Percentiles rank a stretch among this genome's conserved stretches.
Conservation (phyloP, 768 basidiomycete species). For the Lyophyllum shimeji region DNA sequence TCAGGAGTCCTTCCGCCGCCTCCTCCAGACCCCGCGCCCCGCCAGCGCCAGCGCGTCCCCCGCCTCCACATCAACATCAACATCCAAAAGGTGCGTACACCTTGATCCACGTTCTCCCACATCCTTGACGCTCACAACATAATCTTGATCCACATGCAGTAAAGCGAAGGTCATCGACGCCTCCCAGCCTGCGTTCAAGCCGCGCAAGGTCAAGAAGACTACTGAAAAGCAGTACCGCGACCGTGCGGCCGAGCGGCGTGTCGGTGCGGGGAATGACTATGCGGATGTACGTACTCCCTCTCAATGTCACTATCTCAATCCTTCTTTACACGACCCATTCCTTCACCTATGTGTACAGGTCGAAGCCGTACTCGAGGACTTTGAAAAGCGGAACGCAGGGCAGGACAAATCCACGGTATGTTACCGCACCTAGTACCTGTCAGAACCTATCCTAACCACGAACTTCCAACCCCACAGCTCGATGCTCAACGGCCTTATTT, state of each 20-base stretch:
- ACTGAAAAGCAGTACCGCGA: constrained; percentile 62
- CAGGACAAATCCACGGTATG: constrained; percentile 62
- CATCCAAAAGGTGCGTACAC: constrained; percentile 29
- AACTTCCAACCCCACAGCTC: constrained; percentile 40
- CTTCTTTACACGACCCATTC: not conserved
- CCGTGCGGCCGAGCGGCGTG: constrained; percentile 71
- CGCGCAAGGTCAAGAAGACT: constrained; percentile 71
- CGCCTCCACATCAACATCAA: constrained; percentile 23
- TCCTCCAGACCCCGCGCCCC: constrained; percentile 38
- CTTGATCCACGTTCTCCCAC: not conserved
- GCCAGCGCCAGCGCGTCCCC: constrained; percentile 21
- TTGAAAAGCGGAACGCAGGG: constrained; percentile 63
- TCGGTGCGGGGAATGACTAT: constrained; percentile 69
- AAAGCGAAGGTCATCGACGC: constrained; percentile 48
- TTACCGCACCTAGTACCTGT: not conserved
- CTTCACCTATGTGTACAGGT: constrained; percentile 43
- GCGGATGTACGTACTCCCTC: constrained; percentile 51
- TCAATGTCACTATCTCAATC: not conserved
- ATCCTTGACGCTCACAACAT: not conserved
- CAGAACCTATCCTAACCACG: not conserved
- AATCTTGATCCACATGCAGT: constrained; percentile 11
- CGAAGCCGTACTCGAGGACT: constrained; percentile 80
- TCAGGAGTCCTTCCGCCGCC: constrained; percentile 60
- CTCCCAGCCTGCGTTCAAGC: constrained; percentile 73
- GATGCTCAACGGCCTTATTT: constrained; percentile 76